Percentiles rank a stretch among this genome's conserved stretches.
Conservation (phyloP, 441 rosid genomes). For the Biscutella laevigata region DNA sequence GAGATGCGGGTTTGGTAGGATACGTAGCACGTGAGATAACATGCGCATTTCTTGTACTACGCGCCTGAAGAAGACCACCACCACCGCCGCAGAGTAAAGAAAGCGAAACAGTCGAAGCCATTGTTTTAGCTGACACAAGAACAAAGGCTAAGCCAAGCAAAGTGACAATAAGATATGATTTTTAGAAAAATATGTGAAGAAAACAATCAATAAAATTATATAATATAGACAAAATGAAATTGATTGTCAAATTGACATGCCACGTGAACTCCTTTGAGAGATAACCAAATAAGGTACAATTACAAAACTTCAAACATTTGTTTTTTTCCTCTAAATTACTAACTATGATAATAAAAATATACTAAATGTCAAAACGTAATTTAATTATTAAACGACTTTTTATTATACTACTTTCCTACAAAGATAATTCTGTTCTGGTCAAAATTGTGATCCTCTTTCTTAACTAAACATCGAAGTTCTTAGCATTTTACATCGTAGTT, state of each 20-base stretch:
- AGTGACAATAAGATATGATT: neutral
- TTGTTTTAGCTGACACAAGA: slow-evolving; percentile 5
- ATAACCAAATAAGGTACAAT: no score
- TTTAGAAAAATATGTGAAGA: neutral
- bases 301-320: no score
- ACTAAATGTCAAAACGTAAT: no score
- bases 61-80: slow-evolving; percentile 20
- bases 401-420: no score
- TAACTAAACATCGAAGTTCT: no score
- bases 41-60: slow-evolving; percentile 21
- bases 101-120: slow-evolving; percentile 42
- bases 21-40: slow-evolving; percentile 26
- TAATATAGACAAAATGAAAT: neutral
- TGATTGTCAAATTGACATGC: neutral
- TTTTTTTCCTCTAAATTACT: no score
- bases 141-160: slow-evolving; percentile 17
- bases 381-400: no score
- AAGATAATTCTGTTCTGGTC: no score
- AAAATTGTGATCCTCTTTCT: no score
- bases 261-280: slow-evolving; percentile 8
- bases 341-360: no score
- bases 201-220: neutral
- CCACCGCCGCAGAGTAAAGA: slow-evolving; percentile 8
- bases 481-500: no score
- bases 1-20: slow-evolving; percentile 18